Evolutionary conservation across 1,139 yeast genomes (phyloP), one percentile per base, ranked within the genome.

Genomic region (Geotrichum restrictum): DNA sequence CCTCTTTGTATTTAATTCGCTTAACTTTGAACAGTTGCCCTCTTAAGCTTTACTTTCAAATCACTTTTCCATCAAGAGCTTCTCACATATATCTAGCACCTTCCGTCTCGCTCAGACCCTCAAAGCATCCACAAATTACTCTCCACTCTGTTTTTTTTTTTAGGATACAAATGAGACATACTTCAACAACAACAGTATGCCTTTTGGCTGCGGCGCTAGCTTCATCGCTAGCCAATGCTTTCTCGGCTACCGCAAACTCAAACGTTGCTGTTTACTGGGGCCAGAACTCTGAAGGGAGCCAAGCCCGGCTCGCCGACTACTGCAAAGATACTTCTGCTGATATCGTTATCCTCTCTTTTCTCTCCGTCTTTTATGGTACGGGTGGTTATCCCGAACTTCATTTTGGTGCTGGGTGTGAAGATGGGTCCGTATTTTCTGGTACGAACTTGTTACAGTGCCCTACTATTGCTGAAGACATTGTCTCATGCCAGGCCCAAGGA

Each of bases 241-340:
- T 39, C 29, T 38, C 40, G 3, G 6, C 48, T 3, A 6, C 21
- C 19, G 13, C 27, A 13, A 22, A 34, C 18, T 37, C 77, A 36
- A 84, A 85, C 61, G 80, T 88, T 47, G 96, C 83, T 22, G 77
- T 87, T n/a, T 88, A 88, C 70, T 89, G 96, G 96, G 97, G 97
- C 43, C 97, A 89, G 70, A 80, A 82, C 64, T 82, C 94, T 16
- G 33, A 51, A 1, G 60, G 58, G 19, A 63, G 77, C 42, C 96
- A 89, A 68, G 74, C 80, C 56, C 68, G 78, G 13, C 74, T 89
- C 54, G 74, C 83, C 6, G 69, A 74, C 54, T 88, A 88, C 72
- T 89, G 97, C 74, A 74, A 77, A 53, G 76, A 81, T 38, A 78
- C 78, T 55, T 76, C 81, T 48, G 86, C 83, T 37, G 96, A 88